Percentiles rank a stretch among this genome's conserved stretches.
phyloP scores from a whole-genome alignment of 2,329 filamentous ascomycete genomes.

The Apiospora rasikravindrae region DNA sequence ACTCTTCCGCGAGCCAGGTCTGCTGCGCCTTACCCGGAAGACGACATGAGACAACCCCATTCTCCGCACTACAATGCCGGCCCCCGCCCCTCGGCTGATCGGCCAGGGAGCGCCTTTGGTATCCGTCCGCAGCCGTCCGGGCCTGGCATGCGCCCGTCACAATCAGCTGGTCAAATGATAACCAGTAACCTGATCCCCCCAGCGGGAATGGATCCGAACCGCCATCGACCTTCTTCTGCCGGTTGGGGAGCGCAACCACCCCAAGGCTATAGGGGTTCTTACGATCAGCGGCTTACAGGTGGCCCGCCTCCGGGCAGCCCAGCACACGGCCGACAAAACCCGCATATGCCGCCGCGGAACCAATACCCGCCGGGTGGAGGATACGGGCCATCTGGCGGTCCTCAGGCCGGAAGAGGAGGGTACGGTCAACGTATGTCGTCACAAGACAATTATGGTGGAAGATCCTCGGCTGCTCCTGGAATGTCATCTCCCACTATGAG shows the following conservation, averaged over 20 bases:
- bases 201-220: conserved; percentile 45
- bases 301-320: conserved; percentile 41
- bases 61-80: conserved; percentile 52
- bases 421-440: conserved; percentile 47
- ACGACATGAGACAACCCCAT: conserved; percentile 48
- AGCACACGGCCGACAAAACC: conserved; percentile 41
- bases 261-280: conserved; percentile 33
- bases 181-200: conserved; percentile 50
- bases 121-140: conserved; percentile 52
- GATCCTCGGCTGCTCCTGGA: conserved; percentile 32
- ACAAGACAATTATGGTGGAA: conserved; percentile 34
- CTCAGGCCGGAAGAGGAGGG: conserved; percentile 41
- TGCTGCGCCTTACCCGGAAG: conserved; percentile 58
- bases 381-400: conserved; percentile 31
- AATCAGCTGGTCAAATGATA: conserved; percentile 41
- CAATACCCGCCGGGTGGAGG: conserved; percentile 32
- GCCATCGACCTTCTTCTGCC: conserved; percentile 49
- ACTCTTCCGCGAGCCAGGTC: conserved; percentile 51
- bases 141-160: conserved; percentile 46
- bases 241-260: conserved; percentile 53
- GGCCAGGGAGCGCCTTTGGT: conserved; percentile 58
- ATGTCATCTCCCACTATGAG: conserved; percentile 26
- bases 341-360: conserved; percentile 34
- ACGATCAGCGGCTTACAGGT: conserved; percentile 28
- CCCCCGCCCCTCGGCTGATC: conserved; percentile 56